These are phyloP conservation scores for Tricholoma sp. DNA, from an alignment of 768 basidiomycete species.

Conservation along the genomic window DNA sequence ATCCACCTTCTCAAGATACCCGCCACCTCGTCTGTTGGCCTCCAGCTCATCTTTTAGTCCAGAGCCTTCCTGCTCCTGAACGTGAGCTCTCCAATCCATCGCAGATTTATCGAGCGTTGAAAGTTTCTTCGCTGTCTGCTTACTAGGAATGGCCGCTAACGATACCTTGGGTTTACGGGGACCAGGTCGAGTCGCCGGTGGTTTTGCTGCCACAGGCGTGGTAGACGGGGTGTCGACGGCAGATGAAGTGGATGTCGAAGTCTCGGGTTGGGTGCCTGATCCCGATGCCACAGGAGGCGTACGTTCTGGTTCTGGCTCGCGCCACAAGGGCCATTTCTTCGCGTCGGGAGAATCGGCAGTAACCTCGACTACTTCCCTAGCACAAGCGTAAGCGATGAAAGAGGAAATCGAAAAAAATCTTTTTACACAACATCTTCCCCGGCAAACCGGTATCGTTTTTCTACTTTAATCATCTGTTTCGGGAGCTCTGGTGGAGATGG, in stretches of 20 bases:
- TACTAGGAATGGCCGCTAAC: constrained; percentile 46
- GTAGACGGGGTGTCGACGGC: neutral
- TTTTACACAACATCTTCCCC: constrained; percentile 72
- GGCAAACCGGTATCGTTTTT: constrained; percentile 68
- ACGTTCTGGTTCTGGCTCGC: constrained; percentile 10
- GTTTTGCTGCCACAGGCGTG: constrained; percentile 18
- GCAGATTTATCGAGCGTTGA: constrained; percentile 83
- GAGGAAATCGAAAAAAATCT: neutral
- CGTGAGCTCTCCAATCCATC: constrained; percentile 79
- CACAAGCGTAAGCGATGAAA: constrained; percentile 7
- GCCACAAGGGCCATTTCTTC: constrained; percentile 65
- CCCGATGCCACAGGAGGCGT: constrained; percentile 1
- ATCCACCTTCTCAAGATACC: constrained; percentile 82
- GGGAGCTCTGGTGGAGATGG: constrained; percentile 14
- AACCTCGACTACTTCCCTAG: constrained; percentile 72
- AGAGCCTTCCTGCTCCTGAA: constrained; percentile 34
- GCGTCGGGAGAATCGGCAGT: constrained; percentile 70
- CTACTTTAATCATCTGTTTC: constrained; percentile 56
- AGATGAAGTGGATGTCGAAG: constrained; percentile 2
- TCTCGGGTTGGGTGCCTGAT: constrained; percentile 1
- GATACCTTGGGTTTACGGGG: constrained; percentile 62
- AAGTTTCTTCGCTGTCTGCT: constrained; percentile 66
- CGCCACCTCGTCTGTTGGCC: constrained; percentile 66
- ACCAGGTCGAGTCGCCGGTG: constrained; percentile 43
- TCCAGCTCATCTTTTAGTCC: constrained; percentile 68